Evolutionary conservation across 306 rosid species (phyloP), one percentile per base, ranked within the genome.

Genomic region (Acacia melanoxylon): DNA sequence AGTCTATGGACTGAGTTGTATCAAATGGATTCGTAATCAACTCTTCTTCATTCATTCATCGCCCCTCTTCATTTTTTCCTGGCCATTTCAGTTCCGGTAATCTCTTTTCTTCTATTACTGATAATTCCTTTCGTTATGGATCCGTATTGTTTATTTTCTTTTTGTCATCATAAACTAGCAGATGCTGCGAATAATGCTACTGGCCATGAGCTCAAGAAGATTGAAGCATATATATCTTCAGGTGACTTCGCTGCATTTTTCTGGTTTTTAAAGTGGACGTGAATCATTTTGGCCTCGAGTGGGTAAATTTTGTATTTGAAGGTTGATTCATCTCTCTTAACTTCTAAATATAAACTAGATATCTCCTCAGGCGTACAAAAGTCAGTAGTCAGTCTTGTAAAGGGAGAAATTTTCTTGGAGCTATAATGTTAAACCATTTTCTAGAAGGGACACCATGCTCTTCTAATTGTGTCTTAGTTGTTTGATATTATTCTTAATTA

Each of bases 121-220:
- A 31, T 14, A n/a, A n/a, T 56, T n/a, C 65, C 11, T 42, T 3
- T 4, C 10, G 22, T 12, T 1, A 14, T 76, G 59, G 6, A 10
- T 74, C 5, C 13, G 61, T 10, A 25, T 52, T 46, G 52, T 46
- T 46, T 46, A 46, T 46, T 52, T 52, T 52, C 20, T 41, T 49
- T 70, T 31, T 3, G 48, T 78, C 33, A 3, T 22, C 42, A 72
- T 73, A 20, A 44, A 22, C 67, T n/a, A 87, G 94, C 61, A 59
- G 85, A 75, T 46, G 49, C 58, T 74, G n/a, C 84, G 2, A 48
- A 87, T 15, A 95, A 93, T 63, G 98, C 97, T 46, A 95, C 99
- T 15, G 98, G 96, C 9, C 96, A 93, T 83, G 98, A 95, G 88
- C 98, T 90, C 6, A 96, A 95, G 88, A 97, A 95, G 91, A 85